Base-by-base conservation (phyloP, 2,329 filamentous ascomycete species). In the Colletotrichum abscissum region DNA sequence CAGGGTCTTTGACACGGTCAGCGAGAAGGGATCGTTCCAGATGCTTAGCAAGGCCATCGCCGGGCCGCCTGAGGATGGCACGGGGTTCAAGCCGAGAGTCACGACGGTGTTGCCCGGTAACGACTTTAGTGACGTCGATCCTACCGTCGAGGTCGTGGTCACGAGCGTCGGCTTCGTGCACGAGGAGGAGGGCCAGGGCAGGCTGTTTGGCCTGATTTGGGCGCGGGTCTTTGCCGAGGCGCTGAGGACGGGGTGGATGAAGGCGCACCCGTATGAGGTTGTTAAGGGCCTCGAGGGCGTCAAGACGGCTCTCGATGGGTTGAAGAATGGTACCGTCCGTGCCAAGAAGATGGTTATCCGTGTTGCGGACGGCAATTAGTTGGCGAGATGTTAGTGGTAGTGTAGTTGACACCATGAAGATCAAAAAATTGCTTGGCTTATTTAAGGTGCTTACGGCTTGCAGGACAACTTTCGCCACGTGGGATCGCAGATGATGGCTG, bases 291-390 rank as follows among this genome's bases (percentile, higher is more conserved):
- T 77, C 1, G 68, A 74, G 26, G 63, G 64, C 6, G 19, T 77
- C n/a, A 57, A 73, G 24, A 64, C 24, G 3, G 75, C 67, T 30
- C 38, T 77, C 64, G 62, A 75, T 57, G 69, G 65, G 4, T 24
- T 75, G 28, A 69, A 54, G 63, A 52, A 75, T 4, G 74, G 74
- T 3, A 75, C 63, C 9, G 74, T 77, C 9, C 69, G 72, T 11
- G 74, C 35, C 24, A 77, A 77, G 64, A 77, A 76, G 74, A 67
- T 76, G 66, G 73, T 77, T 2, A 38, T 76, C 16, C 66, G 74
- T 6, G 69, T 76, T 22, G 73, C 64, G 4, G 74, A 76, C 9
- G 71, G 67, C n/a, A 65, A 71, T 1, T 73, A 62, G n/a, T 7
- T 7, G 16, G 56, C 9, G 3, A 5, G 16, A 57, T n/a, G 4